Evolutionary conservation across 768 basidiomycete species (phyloP).

Genomic region (Termitomyces sp.): DNA sequence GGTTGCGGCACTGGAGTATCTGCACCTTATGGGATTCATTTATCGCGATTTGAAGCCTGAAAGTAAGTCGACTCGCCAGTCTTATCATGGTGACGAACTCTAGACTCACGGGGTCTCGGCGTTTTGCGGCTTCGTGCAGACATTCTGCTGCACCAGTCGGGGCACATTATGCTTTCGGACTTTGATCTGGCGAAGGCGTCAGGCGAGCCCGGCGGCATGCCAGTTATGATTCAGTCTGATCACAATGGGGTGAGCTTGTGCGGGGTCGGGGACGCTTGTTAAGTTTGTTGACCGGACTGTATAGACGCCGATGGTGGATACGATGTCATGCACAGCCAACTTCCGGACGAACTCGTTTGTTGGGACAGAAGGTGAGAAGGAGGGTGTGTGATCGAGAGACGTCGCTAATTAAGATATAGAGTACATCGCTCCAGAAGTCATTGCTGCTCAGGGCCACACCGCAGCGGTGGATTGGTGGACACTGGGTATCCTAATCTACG

Average conservation of each 20-base stretch:
- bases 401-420: slow-evolving; percentile 44
- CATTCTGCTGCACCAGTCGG: slow-evolving; percentile 94
- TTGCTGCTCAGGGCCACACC: slow-evolving; percentile 93
- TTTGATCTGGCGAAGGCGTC: slow-evolving; percentile 99
- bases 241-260: slow-evolving; percentile 73
- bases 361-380: slow-evolving; percentile 83
- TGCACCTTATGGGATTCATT: slow-evolving; percentile 99
- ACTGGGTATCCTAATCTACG: slow-evolving; percentile 94
- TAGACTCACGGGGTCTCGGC: slow-evolving; percentile 1
- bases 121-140: slow-evolving; percentile 42
- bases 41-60: slow-evolving; percentile 99
- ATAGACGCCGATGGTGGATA: slow-evolving; percentile 91
- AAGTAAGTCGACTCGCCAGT: slow-evolving; percentile 56
- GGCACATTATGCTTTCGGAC: slow-evolving; percentile 99
- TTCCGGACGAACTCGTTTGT: slow-evolving; percentile 99
- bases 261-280: neutral
- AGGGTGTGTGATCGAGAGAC: slow-evolving; percentile 15
- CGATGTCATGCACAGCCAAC: slow-evolving; percentile 94
- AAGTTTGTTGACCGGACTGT: slow-evolving; percentile 12
- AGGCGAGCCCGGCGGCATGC: slow-evolving; percentile 76
- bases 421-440: slow-evolving; percentile 99
- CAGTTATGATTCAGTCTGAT: slow-evolving; percentile 83
- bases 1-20: slow-evolving; percentile 93
- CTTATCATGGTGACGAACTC: slow-evolving; percentile 1
- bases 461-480: slow-evolving; percentile 99